Percentiles rank a stretch among this genome's conserved stretches.
Conservation (phyloP, 2,329 filamentous ascomycete species). For the Herpotrichia juniperi region DNA sequence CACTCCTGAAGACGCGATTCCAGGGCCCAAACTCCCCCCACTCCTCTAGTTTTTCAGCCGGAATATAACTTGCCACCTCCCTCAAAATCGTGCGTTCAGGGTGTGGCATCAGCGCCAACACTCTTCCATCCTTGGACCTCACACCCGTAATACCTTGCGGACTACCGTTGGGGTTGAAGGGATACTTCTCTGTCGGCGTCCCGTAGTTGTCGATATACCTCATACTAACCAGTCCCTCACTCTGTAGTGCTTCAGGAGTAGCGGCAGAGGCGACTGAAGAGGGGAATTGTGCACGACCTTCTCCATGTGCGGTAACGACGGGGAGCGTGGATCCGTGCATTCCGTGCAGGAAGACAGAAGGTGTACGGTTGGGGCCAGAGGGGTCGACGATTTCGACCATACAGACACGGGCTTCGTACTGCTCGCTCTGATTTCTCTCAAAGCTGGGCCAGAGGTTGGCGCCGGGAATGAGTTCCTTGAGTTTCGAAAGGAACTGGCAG, state of each 20-base stretch:
- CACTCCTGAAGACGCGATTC: constrained; percentile 85
- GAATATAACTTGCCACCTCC: constrained; percentile 77
- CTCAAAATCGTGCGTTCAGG: constrained; percentile 87
- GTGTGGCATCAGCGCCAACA: constrained; percentile 91
- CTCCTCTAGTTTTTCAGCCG: constrained; percentile 63
- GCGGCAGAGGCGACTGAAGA: constrained; percentile 45
- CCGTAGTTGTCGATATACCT: constrained; percentile 86
- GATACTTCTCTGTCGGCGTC: constrained; percentile 79
- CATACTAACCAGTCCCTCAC: constrained; percentile 74
- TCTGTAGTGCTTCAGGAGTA: constrained; percentile 60
- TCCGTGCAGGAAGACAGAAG: constrained; percentile 85
- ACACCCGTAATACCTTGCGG: constrained; percentile 82
- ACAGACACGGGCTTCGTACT: constrained; percentile 86
- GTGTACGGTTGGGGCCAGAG: constrained; percentile 42
- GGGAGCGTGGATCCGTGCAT: constrained; percentile 84
- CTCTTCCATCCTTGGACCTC: constrained; percentile 75
- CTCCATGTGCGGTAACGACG: constrained; percentile 88
- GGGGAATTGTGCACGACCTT: constrained; percentile 74
- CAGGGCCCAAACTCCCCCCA: constrained; percentile 87
- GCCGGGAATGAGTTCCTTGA: constrained; percentile 87
- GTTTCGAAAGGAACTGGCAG: constrained; percentile 88
- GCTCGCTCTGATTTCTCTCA: constrained; percentile 80
- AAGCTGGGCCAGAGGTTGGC: constrained; percentile 83
- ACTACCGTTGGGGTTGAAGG: constrained; percentile 87
- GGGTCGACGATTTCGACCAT: constrained; percentile 82